phyloP scores from a whole-genome alignment of 495 filamentous ascomycete genomes.

The Podospora conica region DNA sequence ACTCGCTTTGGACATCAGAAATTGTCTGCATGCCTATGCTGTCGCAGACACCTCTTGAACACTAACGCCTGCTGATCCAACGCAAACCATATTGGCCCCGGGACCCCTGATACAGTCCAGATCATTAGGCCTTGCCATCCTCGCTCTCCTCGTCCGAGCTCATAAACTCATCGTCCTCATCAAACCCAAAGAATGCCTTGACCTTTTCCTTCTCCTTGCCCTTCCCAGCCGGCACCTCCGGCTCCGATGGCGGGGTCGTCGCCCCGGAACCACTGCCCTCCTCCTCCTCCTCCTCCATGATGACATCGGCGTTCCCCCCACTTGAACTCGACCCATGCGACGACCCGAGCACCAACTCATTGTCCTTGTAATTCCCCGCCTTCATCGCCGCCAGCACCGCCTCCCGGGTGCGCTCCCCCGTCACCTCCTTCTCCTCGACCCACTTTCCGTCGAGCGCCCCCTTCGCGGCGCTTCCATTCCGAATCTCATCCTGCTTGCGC shows the following conservation, averaged over 20 bases:
- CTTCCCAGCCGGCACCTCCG: slow-evolving; percentile 5
- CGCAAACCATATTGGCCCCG: background rate
- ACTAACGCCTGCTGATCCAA: background rate
- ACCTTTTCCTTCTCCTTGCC: slow-evolving; percentile 39
- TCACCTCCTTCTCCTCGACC: slow-evolving; percentile 88
- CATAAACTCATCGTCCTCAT: slow-evolving; percentile 89
- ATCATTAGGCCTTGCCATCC: slow-evolving; percentile 34
- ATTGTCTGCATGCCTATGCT: no score
- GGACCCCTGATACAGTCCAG: slow-evolving; percentile 6
- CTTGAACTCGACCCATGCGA: slow-evolving; percentile 38
- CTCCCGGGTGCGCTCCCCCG: slow-evolving; percentile 72
- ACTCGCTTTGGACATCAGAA: no score
- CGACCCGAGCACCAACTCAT: slow-evolving; percentile 31
- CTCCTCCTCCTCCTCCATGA: slow-evolving; percentile 26
- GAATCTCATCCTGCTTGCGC: slow-evolving; percentile 70
- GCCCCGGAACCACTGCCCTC: slow-evolving; percentile 33
- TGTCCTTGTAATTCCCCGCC: slow-evolving; percentile 53
- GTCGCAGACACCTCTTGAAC: background rate
- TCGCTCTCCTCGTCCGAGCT: slow-evolving; percentile 62
- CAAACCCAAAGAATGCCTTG: slow-evolving; percentile 70
- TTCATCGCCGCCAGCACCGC: slow-evolving; percentile 75
- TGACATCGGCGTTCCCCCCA: slow-evolving; percentile 23
- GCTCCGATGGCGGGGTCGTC: slow-evolving; percentile 31
- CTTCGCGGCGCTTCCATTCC: slow-evolving; percentile 54
- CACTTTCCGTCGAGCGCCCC: slow-evolving; percentile 75